A percentile compares a stretch with the other conserved stretches of the same genome.
Conservation (phyloP, 768 basidiomycete species). For the Tephrocybe sp. region DNA sequence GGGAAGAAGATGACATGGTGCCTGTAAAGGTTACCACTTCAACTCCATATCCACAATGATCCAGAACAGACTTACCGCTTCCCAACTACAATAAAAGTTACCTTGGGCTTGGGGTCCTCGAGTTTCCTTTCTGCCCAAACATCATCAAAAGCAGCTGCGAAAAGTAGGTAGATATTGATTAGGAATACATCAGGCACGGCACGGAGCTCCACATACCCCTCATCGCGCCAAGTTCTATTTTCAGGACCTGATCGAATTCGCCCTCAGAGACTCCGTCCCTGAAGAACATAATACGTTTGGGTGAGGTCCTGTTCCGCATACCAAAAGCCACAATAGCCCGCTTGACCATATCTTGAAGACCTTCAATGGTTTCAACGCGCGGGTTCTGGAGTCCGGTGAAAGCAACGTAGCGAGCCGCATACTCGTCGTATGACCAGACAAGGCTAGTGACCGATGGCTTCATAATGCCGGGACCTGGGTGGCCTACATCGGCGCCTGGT, state of each 20-base stretch:
- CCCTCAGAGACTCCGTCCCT: slow-evolving; percentile 31
- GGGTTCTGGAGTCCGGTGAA: slow-evolving; percentile 43
- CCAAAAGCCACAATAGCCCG: slow-evolving; percentile 12
- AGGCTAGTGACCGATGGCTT: slow-evolving; percentile 59
- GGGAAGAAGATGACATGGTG: slow-evolving; percentile 57
- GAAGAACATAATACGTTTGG: slow-evolving; percentile 19
- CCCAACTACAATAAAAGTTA: slow-evolving; percentile 63
- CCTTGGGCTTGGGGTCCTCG: slow-evolving; percentile 28
- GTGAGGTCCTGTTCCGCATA: slow-evolving; percentile 2
- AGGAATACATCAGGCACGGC: slow-evolving; percentile 3
- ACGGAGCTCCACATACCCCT: slow-evolving; percentile 6
- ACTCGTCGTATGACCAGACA: slow-evolving; percentile 52
- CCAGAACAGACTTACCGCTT: slow-evolving; percentile 32
- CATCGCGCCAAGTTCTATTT: slow-evolving; percentile 17
- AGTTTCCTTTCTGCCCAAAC: slow-evolving; percentile 31
- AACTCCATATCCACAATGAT: background rate
- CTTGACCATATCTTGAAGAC: slow-evolving; percentile 39
- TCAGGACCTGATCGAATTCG: slow-evolving; percentile 23
- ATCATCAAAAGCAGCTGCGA: slow-evolving; percentile 34
- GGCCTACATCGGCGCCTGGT: slow-evolving; percentile 57
- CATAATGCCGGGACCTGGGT: slow-evolving; percentile 55
- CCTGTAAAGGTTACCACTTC: slow-evolving; percentile 9
- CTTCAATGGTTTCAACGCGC: slow-evolving; percentile 45
- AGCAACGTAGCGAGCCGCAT: slow-evolving; percentile 46
- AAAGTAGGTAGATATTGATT: background rate